phyloP scores from a whole-genome alignment of 2,329 filamentous ascomycete genomes.

The Dactylonectria macrodidyma region DNA sequence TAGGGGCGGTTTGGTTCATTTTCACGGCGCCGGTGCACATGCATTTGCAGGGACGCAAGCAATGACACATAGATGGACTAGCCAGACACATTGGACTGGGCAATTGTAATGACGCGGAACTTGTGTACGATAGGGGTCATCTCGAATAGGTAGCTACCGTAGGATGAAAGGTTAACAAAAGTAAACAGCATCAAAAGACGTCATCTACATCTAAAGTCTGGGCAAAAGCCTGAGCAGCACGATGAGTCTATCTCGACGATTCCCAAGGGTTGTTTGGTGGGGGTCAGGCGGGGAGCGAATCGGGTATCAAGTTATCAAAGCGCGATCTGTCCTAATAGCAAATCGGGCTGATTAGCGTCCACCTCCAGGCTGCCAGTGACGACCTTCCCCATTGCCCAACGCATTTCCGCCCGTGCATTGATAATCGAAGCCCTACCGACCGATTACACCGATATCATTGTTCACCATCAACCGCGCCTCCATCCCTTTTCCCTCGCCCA shows the following conservation, averaged over 20 bases:
- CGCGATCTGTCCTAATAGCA: slow-evolving; percentile 2
- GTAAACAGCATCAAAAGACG: slow-evolving; percentile 2
- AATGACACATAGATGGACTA: slow-evolving; percentile 22
- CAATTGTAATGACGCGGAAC: slow-evolving; percentile 12
- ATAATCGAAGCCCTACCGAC: neutral
- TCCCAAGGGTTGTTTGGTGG: neutral
- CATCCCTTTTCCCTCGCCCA: neutral
- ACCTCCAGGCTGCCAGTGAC: neutral
- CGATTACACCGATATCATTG: slow-evolving; percentile 3
- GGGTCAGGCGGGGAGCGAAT: neutral
- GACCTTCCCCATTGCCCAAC: neutral
- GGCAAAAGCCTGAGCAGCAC: neutral
- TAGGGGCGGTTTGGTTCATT: slow-evolving; percentile 12
- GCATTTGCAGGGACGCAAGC: slow-evolving; percentile 14
- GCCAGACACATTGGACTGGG: slow-evolving; percentile 21
- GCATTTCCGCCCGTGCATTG: slow-evolving; percentile 1
- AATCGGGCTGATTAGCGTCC: slow-evolving; percentile 3
- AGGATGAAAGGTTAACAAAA: slow-evolving; percentile 15
- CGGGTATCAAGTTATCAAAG: neutral
- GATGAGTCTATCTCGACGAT: neutral
- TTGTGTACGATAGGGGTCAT: slow-evolving; percentile 24
- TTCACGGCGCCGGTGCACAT: slow-evolving; percentile 28
- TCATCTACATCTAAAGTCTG: neutral
- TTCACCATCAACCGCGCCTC: neutral
- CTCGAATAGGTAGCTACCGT: slow-evolving; percentile 19